Base-by-base conservation (phyloP, 345 rosid species). In the Arabidopsis arenosa region DNA sequence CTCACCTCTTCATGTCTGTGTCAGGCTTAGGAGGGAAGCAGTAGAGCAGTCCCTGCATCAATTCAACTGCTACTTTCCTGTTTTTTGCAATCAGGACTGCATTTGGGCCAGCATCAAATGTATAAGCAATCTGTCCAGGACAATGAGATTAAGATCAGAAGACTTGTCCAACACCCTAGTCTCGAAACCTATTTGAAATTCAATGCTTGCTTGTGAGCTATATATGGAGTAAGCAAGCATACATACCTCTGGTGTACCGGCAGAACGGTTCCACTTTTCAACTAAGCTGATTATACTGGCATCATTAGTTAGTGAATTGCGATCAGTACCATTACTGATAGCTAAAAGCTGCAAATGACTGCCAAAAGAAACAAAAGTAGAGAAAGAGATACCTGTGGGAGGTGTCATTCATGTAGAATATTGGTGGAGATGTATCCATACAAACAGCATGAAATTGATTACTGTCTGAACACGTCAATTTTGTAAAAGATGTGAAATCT, bases 371-470 rank as follows among this genome's bases (percentile, higher is more conserved):
- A 26, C 30, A 40, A 41, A 39, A 3, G 37, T 72, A 26, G 32
- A 37, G 74, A 23, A 68, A 18, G 36, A 76, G 81, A 80, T 76
- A 77, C 98, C 93, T 92, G 86, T 90, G 98, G 69, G 98, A 94
- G 53, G 98, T 90, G 81, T 92, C 93, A 77, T 94, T 94, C 98
- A 94, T 90, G 83, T 94, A 94, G 81, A 94, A 94, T 83, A 94
- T 94, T 33, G 98, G 97, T 36, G 98, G 97, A 68, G 77, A 62
- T 35, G 98, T 89, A 84, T 94, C 98, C 80, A 94, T 80, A 86
- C 98, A 94, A 54, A 89, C 90, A 48, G 98, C 97, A 78, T 94
- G 98, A 83, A 94, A 94, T 85, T 94, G 98, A 79, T 92, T 94
- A 77, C 97, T 94, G 82, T 94, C 98, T 60, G 96, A 79, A 78